A percentile compares a stretch with the other conserved stretches of the same genome.
These are phyloP conservation scores for Lactifluus hygrophoroides DNA, from an alignment of 768 basidiomycete genomes.

Conservation along the genomic window DNA sequence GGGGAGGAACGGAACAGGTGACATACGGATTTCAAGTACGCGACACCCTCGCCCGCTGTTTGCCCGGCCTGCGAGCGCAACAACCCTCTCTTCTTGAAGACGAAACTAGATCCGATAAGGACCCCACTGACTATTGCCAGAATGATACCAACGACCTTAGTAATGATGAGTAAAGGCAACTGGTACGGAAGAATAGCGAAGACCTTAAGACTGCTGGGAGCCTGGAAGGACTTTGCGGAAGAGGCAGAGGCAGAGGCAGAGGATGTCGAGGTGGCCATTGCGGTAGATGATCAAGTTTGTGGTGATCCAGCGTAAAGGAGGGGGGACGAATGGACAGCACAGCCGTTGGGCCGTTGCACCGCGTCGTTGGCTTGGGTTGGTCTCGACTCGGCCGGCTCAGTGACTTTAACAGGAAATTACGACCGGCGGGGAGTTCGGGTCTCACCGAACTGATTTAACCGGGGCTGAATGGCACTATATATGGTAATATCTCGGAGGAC, in stretches of 20 bases:
- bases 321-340: neutral
- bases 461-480: neutral
- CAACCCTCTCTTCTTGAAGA: slow-evolving; percentile 96
- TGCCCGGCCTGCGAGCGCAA: slow-evolving; percentile 76
- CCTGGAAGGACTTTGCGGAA: slow-evolving; percentile 11
- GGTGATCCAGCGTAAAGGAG: too few relatives aligned
- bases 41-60: slow-evolving; percentile 76
- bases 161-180: neutral
- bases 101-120: slow-evolving; percentile 88
- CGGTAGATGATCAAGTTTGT: neutral
- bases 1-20: neutral
- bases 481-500: neutral
- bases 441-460: neutral
- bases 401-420: neutral
- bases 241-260: slow-evolving; percentile 10
- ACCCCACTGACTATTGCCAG: slow-evolving; percentile 72
- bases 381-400: neutral
- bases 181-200: neutral
- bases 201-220: slow-evolving; percentile 17
- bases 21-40: slow-evolving; percentile 88
- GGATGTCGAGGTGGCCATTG: slow-evolving; percentile 12
- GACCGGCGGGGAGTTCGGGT: neutral
- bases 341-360: neutral
- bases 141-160: slow-evolving; percentile 64
- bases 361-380: neutral